Evolutionary conservation across 148 eudicot species (phyloP).

Genomic region (Gaultheria prostrata): DNA sequence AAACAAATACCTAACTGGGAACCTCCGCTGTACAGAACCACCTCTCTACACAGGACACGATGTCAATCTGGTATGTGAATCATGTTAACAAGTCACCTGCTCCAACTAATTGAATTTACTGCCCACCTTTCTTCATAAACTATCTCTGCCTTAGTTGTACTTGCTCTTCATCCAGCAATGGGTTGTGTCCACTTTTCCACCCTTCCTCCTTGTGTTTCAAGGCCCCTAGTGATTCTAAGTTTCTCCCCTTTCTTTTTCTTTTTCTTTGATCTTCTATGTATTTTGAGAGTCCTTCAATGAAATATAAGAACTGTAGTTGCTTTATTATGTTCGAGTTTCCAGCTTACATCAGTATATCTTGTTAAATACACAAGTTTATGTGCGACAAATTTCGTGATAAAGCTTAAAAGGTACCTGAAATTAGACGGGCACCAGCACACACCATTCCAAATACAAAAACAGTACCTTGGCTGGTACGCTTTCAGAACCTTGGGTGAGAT

Average conservation of each 20-base stretch:
- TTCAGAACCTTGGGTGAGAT: neutral
- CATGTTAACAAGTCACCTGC: neutral
- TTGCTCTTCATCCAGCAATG: neutral
- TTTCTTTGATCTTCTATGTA: neutral
- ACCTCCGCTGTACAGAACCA: neutral
- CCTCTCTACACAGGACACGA: neutral
- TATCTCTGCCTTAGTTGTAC: neutral
- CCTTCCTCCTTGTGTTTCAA: neutral
- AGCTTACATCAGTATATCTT: neutral
- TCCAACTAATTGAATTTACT: neutral
- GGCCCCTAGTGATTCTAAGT: neutral
- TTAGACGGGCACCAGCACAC: neutral
- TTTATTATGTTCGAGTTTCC: neutral
- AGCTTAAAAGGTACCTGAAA: neutral
- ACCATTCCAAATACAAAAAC: neutral
- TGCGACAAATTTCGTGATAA: neutral
- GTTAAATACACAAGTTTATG: neutral
- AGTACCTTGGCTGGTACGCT: neutral
- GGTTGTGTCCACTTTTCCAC: neutral
- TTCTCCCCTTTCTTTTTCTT: neutral
- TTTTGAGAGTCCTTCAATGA: neutral
- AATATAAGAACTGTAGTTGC: neutral
- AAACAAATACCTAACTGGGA: neutral
- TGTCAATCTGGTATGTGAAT: neutral
- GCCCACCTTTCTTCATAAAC: neutral